Base-by-base conservation (phyloP, 2,329 filamentous ascomycete species). In the Epichloe hybrida region DNA sequence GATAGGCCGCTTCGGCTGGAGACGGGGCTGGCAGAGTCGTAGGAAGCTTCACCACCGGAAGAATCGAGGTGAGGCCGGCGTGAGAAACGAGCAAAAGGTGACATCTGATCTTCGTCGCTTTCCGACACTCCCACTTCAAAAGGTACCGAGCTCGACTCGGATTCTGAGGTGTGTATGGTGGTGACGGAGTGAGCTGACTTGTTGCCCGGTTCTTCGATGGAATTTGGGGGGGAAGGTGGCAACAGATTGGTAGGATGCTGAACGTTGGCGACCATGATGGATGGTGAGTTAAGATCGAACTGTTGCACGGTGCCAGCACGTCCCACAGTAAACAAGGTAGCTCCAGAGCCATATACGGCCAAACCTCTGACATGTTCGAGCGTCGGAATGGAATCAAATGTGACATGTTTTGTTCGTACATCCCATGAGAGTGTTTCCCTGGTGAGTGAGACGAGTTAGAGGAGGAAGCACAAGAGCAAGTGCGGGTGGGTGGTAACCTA, bases 341-440 rank as follows among this genome's bases (percentile, higher is more conserved):
- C 91, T 6, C 86, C 89, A 1, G 90, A 85, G 1, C 91, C 93
- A 65, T 93, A 95, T 54, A 90, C 85, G 43, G 90, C 85, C 42
- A 98, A 77, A 15, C 88, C 91, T 55, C 80, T 79, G 52, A 96
- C 79, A 57, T 84, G 81, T 38, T 93, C 84, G 6, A 90, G 75
- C 1, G 89, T 96, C 5, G 90, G 89, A 51, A 97, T 86, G 52
- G 80, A 77, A 61, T 96, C 90, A 66, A 83, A 94, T 3, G 88
- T 90, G 58, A 98, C 89, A 62, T 95, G 84, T 65, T 97, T 97
- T n/a, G 93, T 98, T 56, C 90, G 80, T 43, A 98, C 93, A 73
- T 98, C 93, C 91, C 93, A 98, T 52, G 89, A 85, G 60, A 87
- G 83, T 38, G 90, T 95, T 74, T 95, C 86, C 50, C 90, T 89